Evolutionary conservation across 345 rosid genomes (phyloP), one percentile per base, ranked within the genome.

Genomic region (Salix caprea): DNA sequence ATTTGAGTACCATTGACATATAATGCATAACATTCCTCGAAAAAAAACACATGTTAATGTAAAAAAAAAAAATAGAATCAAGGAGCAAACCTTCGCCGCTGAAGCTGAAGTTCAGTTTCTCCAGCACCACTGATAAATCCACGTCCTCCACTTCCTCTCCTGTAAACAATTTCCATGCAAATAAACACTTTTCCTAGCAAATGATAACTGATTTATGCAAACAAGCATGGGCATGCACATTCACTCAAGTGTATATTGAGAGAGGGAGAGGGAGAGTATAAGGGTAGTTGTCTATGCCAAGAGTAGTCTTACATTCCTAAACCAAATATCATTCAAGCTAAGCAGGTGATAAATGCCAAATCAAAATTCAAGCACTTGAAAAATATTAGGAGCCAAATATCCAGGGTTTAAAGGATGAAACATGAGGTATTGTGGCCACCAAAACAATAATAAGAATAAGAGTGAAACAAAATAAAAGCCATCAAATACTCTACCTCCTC

Each of bases 31-130:
- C 14, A 11, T 67, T 26, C 19, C 40, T 58, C 1, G 1, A 8
- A 70, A 46, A 16, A 2, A 34, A 32, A 58, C 65, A 65, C 48
- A 11, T 44, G 50, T 46, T 14, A 46, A 13, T 40, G 14, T 40
- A 66, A 72, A 24, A 72, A 32, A 52, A 9, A 37, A 65, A 18
- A 40, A 15, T 7, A 40, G 42, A 24, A 75, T 28, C 61, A 77
- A 77, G 72, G 65, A 81, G 32, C 72, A 77, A 44, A 93, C 97
- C 99, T 95, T 82, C 91, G 79, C 36, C 97, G 88, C 81, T 95
- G 99, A 78, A 95, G 96, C 86, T 95, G 98, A 80, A 95, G 96
- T 84, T 95, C 98, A 78, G 98, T 95, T 88, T 95, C 98, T 80
- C 99, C 99, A 66, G 99, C 98, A 81, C 98, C 98, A 85, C 99